Conservation (phyloP, 805 yeast genomes). For the Myxozyma geophila region DNA sequence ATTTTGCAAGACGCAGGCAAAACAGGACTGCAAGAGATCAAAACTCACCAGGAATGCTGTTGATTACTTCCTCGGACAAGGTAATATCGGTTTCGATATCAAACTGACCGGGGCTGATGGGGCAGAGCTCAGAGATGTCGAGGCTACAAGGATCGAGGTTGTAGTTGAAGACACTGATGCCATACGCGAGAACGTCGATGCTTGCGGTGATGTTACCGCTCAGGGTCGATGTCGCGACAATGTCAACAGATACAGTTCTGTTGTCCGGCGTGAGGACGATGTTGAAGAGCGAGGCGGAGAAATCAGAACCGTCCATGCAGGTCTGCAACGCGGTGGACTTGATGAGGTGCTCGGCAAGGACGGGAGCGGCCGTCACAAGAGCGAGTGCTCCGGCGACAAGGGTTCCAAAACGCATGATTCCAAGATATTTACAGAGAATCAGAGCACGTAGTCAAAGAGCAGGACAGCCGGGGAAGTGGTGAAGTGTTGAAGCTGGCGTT, state of each 20-base stretch:
- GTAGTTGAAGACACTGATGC: slow-evolving; percentile 63
- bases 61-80: slow-evolving; percentile 51
- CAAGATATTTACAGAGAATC: not conserved
- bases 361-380: slow-evolving; percentile 11
- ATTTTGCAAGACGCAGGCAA: not conserved
- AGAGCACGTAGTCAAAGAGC: not conserved
- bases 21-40: not conserved
- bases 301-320: slow-evolving; percentile 87
- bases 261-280: slow-evolving; percentile 73
- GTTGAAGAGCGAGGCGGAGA: slow-evolving; percentile 82
- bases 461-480: not conserved
- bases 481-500: not conserved
- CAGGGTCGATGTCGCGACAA: slow-evolving; percentile 79
- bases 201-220: slow-evolving; percentile 71
- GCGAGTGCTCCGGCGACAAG: slow-evolving; percentile 11
- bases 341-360: slow-evolving; percentile 27
- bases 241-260: slow-evolving; percentile 63
- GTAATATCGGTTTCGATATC: slow-evolving; percentile 61
- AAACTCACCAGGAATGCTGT: slow-evolving; percentile 62
- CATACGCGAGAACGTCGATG: slow-evolving; percentile 75
- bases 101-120: slow-evolving; percentile 84
- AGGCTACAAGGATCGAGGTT: slow-evolving; percentile 69
- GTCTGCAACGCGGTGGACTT: slow-evolving; percentile 66
- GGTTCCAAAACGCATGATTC: slow-evolving; percentile 8
- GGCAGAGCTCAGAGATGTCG: slow-evolving; percentile 67